Conservation (phyloP, 768 basidiomycete genomes). For the Boletus eberwhitei region DNA sequence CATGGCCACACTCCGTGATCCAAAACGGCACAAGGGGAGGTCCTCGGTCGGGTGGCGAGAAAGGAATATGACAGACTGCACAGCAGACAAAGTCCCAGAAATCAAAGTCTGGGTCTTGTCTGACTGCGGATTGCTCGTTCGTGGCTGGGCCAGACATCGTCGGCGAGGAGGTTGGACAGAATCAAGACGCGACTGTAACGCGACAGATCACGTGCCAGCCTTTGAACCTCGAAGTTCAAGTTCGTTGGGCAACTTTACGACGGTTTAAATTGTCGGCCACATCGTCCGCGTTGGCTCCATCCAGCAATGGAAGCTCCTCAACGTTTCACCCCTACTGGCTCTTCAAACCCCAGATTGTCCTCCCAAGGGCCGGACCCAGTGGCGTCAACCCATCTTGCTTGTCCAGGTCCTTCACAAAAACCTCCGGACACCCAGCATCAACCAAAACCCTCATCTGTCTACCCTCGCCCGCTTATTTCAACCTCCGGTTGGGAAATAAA, state of each 20-base stretch:
- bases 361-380: slow-evolving; percentile 8
- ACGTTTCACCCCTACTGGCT: not conserved
- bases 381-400: not conserved
- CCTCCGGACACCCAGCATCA: not conserved
- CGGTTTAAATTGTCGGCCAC: not conserved
- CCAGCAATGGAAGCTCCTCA: not conserved
- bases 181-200: slow-evolving; percentile 8
- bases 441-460: not conserved
- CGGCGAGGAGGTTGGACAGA: not conserved
- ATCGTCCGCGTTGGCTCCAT: not conserved
- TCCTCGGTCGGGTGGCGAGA: slow-evolving; percentile 46
- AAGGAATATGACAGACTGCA: slow-evolving; percentile 65
- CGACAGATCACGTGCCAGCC: slow-evolving; percentile 16
- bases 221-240: too few relatives aligned
- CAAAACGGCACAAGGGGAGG: slow-evolving; percentile 71
- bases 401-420: not conserved
- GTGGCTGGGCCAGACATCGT: slow-evolving; percentile 12
- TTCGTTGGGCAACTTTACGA: not conserved
- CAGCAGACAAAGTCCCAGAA: slow-evolving; percentile 84
- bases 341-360: not conserved
- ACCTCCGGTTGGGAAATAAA: slow-evolving; percentile 53
- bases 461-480: slow-evolving; percentile 27
- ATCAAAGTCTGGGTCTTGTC: slow-evolving; percentile 39
- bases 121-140: slow-evolving; percentile 1
- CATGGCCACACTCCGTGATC: slow-evolving; percentile 86